Conservation (phyloP, 1,139 yeast genomes). For the Debaryomycetaceae sp. region DNA sequence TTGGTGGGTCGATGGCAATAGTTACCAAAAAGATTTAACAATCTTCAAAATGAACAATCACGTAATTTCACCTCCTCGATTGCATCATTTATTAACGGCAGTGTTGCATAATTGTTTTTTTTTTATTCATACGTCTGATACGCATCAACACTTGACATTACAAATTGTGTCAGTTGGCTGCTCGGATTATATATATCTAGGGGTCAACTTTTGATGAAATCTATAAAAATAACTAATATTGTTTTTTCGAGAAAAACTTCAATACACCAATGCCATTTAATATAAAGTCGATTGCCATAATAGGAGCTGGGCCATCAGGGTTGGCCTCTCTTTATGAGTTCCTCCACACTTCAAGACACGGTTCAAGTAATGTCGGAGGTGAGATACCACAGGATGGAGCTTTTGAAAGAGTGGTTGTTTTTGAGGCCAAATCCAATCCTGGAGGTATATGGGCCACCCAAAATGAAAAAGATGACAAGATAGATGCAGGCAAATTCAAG, state of each 20-base stretch:
- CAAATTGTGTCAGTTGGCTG: not conserved
- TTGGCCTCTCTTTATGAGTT: constrained; percentile 16
- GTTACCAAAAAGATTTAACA: too few species aligned
- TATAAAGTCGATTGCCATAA: constrained; percentile 12
- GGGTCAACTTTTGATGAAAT: not conserved
- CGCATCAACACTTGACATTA: not conserved
- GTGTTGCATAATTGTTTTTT: not conserved
- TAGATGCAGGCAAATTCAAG: not conserved
- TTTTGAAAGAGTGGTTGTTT: constrained; percentile 6
- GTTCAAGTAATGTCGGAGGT: constrained; percentile 11
- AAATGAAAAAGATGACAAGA: not conserved
- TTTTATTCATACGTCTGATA: not conserved
- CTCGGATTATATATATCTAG: not conserved
- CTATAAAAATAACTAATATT: too few species aligned
- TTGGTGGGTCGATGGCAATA: too few species aligned
- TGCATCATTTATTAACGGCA: not conserved
- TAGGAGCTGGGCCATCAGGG: constrained; percentile 19
- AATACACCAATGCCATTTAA: constrained; percentile 4
- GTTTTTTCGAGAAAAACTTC: not conserved
- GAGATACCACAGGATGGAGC: constrained; percentile 3
- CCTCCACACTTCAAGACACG: constrained; percentile 14
- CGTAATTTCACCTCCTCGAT: not conserved
- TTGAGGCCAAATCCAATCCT: constrained; percentile 5
- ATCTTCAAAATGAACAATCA: not conserved
- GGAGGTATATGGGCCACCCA: constrained; percentile 6